Evolutionary conservation across 371 early-diverging fungal species (phyloP).

Genomic region (Choanephora cucurbitarum): DNA sequence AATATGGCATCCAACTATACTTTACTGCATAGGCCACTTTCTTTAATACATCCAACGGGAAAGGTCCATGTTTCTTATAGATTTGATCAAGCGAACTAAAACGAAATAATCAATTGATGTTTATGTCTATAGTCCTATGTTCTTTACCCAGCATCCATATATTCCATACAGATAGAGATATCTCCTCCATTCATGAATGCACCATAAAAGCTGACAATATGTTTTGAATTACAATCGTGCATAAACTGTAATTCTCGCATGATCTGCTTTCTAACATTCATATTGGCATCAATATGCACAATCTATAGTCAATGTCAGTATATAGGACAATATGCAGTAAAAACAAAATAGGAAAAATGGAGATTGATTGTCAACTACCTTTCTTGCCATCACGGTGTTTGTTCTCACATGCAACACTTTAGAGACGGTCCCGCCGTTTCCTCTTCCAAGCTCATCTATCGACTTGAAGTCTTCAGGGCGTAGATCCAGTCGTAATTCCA

Average conservation of each 20-base stretch:
- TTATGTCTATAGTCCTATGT: background rate
- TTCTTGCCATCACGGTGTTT: constrained; percentile 83
- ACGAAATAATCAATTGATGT: background rate
- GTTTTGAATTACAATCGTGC: constrained; percentile 81
- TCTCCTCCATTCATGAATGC: constrained; percentile 82
- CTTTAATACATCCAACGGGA: constrained; percentile 76
- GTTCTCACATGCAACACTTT: constrained; percentile 79
- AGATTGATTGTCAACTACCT: constrained; percentile 50
- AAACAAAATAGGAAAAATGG: constrained; percentile 1
- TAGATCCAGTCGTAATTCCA: constrained; percentile 77
- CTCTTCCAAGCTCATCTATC: constrained; percentile 82
- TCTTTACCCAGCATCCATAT: constrained; percentile 81
- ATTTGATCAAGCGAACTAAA: constrained; percentile 76
- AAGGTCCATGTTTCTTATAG: constrained; percentile 75
- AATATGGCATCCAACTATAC: background rate
- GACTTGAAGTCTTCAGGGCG: constrained; percentile 81
- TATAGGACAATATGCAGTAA: too few species aligned
- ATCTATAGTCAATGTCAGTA: constrained; percentile 48
- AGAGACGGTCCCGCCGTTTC: constrained; percentile 86
- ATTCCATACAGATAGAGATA: constrained; percentile 92
- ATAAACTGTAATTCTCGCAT: constrained; percentile 87
- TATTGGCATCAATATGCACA: constrained; percentile 76
- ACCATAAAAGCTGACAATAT: constrained; percentile 90
- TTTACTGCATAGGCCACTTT: constrained; percentile 75
- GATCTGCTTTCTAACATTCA: constrained; percentile 78